A percentile compares a stretch with the other conserved stretches of the same genome.
These are phyloP conservation scores for Lactifluus pinguis DNA, from an alignment of 768 basidiomycete species.

Conservation along the genomic window DNA sequence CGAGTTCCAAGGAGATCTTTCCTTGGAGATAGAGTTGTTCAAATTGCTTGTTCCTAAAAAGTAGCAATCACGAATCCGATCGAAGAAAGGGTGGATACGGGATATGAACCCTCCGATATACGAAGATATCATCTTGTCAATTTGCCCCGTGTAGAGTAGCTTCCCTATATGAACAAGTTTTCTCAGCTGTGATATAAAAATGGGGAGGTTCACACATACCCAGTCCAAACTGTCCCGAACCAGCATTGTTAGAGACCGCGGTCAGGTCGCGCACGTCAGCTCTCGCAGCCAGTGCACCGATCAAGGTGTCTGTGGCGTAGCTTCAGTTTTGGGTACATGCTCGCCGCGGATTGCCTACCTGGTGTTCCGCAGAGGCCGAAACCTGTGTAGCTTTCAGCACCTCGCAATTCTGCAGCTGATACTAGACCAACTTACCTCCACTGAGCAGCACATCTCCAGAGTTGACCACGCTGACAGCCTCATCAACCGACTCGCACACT, in stretches of 20 bases:
- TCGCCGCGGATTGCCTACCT: slow-evolving; percentile 34
- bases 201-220: slow-evolving; percentile 33
- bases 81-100: neutral
- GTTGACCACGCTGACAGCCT: slow-evolving; percentile 76
- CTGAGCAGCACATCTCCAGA: slow-evolving; percentile 72
- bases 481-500: slow-evolving; percentile 75
- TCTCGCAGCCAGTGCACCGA: slow-evolving; percentile 65
- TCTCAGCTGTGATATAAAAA: neutral
- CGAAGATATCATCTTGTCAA: slow-evolving; percentile 78
- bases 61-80: neutral
- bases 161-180: slow-evolving; percentile 45
- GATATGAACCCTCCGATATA: slow-evolving; percentile 72
- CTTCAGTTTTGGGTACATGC: neutral
- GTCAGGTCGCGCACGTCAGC: slow-evolving; percentile 67
- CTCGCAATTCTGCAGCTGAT: neutral
- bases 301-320: slow-evolving; percentile 59
- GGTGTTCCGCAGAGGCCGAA: slow-evolving; percentile 89
- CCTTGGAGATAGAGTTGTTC: slow-evolving; percentile 76
- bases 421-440: slow-evolving; percentile 48
- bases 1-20: slow-evolving; percentile 75
- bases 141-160: slow-evolving; percentile 63
- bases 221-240: slow-evolving; percentile 58
- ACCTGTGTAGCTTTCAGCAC: slow-evolving; percentile 35
- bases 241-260: slow-evolving; percentile 86
- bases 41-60: slow-evolving; percentile 71